Base-by-base conservation (phyloP, 2,329 filamentous ascomycete species). In the Ophiostoma sp. region DNA sequence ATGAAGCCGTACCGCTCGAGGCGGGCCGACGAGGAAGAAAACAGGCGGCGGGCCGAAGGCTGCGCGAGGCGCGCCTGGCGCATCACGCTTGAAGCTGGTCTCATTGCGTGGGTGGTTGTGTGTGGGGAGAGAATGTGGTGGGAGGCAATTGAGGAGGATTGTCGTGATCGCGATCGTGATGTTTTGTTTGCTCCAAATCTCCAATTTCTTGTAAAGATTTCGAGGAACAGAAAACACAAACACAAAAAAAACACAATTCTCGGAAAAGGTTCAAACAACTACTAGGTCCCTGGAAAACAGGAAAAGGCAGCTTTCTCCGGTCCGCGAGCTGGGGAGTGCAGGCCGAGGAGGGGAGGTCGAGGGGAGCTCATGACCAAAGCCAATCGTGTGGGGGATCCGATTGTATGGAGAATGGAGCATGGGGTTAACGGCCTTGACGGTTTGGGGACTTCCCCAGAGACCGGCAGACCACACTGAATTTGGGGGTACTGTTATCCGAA, bases 1-100 rank as follows among this genome's bases (percentile, higher is more conserved):
- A 90, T 85, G 77, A 90, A 90, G 78, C 85, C 88, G 81, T 89
- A 90, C 61, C 80, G 85, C 61, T 89, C 86, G 71, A 86, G 78
- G 73, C 85, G 81, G 36, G 81, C 79, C 12, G 84, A 72, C 69
- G 87, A 84, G 11, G 82, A 83, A 25, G 87, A 85, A 78, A 90
- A 89, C 61, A 33, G 1, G 2, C 74, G 68, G 22, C 57, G 73
- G 17, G 57, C 57, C 28, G 50, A n/a, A 2, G n/a, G 82, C 75
- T 84, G 84, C 31, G 59, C 48, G 73, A 79, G 78, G 52, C 80
- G 75, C 50, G 80, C 75, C 25, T 79, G 73, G 73, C 75, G 78
- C 74, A 79, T 77, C 69, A 78, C 72, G 59, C 77, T 76, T 6
- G 71, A 69, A 12, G 74, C 66, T 9, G 75, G 71, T 66, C 77